Conservation (phyloP, 106 monocot species). For the Dendrobium nobile region DNA sequence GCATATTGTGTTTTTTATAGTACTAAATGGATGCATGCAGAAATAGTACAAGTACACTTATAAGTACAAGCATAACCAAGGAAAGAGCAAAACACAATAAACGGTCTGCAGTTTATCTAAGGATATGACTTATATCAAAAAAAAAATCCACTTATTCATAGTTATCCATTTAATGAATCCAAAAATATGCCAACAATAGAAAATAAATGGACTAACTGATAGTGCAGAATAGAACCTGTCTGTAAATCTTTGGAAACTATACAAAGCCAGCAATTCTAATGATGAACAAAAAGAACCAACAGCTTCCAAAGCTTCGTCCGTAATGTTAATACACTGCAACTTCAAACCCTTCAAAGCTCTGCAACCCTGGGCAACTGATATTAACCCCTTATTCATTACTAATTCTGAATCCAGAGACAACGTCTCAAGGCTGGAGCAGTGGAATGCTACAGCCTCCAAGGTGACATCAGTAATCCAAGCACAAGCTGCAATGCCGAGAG, state of each 20-base stretch:
- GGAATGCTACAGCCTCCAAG: slow-evolving; percentile 61
- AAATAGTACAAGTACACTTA: not conserved
- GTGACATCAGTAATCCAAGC: slow-evolving; percentile 73
- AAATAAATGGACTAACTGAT: not conserved
- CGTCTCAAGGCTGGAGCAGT: slow-evolving; percentile 53
- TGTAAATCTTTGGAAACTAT: slow-evolving; percentile 79
- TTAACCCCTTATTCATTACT: slow-evolving; percentile 61
- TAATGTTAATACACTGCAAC: slow-evolving; percentile 66
- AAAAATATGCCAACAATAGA: not conserved
- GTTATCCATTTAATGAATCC: not conserved
- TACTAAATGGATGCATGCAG: not conserved
- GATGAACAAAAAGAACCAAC: slow-evolving; percentile 67
- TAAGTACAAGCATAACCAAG: not conserved
- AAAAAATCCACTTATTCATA: not conserved
- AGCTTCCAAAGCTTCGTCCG: slow-evolving; percentile 69
- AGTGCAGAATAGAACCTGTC: slow-evolving; percentile 42
- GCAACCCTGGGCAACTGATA: slow-evolving; percentile 63
- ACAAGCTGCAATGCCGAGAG: slow-evolving; percentile 76
- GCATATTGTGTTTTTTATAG: not conserved
- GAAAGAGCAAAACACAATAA: not conserved
- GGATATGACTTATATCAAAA: not conserved
- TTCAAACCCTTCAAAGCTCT: slow-evolving; percentile 62
- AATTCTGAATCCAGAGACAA: slow-evolving; percentile 81
- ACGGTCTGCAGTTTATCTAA: not conserved
- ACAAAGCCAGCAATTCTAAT: slow-evolving; percentile 71